Conservation (phyloP, 192 early-diverging fungal genomes). For the Geosiphon pyriformis region DNA sequence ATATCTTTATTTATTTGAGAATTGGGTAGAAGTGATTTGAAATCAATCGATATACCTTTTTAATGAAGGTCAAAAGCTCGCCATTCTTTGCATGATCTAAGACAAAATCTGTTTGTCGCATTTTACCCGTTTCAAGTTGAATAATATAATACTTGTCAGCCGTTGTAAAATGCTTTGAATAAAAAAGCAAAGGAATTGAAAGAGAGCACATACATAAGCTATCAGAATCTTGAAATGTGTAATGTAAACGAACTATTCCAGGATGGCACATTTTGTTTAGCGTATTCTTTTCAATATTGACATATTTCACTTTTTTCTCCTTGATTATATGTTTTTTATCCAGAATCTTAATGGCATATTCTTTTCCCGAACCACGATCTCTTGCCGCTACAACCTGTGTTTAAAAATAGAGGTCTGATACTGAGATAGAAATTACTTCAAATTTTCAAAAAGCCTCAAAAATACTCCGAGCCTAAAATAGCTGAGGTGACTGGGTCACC, state of each 20-base stretch:
- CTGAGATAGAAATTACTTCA: no score
- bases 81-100: conserved; percentile 87
- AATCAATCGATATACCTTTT: conserved; percentile 45
- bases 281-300: conserved; percentile 90
- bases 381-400: conserved; percentile 65
- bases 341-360: conserved; percentile 88
- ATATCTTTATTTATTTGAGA: no score
- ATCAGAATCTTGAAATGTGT: conserved; percentile 89
- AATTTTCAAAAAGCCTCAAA: no score
- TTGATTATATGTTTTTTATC: conserved; percentile 86
- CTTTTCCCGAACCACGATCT: conserved; percentile 60
- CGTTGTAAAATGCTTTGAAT: no score
- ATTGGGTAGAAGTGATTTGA: not conserved
- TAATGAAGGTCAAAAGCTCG: conserved; percentile 82
- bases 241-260: conserved; percentile 87
- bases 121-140: no score
- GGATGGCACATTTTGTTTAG: conserved; percentile 82
- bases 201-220: conserved; percentile 77
- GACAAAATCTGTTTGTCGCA: conserved; percentile 73
- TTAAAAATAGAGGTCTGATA: not conserved
- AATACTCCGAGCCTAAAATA: not conserved
- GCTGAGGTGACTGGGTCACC: not conserved
- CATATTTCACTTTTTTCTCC: conserved; percentile 95
- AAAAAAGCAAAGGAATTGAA: no score
- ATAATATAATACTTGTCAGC: no score